phyloP scores from a whole-genome alignment of 2,329 filamentous ascomycete species.

The Verticillium alfalfae region DNA sequence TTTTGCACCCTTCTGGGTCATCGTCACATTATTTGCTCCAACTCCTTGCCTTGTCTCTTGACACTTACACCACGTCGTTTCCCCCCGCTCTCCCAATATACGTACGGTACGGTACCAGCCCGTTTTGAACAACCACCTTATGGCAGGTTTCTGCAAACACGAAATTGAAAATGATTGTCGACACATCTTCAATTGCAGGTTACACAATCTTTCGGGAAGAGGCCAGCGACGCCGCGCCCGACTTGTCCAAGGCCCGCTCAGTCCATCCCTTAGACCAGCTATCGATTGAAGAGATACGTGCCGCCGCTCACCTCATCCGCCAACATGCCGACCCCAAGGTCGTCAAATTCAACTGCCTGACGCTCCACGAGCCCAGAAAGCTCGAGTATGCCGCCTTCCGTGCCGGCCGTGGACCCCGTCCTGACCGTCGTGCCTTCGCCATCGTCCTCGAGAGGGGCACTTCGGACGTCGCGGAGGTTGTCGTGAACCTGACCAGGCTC shows the following conservation, averaged over 20 bases:
- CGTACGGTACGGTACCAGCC: not conserved
- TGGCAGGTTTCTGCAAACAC: constrained; percentile 4
- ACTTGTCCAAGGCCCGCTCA: constrained; percentile 21
- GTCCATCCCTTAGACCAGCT: constrained; percentile 43
- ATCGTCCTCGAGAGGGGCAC: constrained; percentile 38
- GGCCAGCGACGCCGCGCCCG: constrained; percentile 27
- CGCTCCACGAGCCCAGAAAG: constrained; percentile 11
- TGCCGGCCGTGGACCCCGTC: constrained; percentile 22
- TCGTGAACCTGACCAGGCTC: constrained; percentile 18
- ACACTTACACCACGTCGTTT: not conserved
- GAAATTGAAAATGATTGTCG: constrained; percentile 30
- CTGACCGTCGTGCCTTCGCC: constrained; percentile 43
- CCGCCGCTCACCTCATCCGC: constrained; percentile 18
- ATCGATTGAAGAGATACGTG: constrained; percentile 46
- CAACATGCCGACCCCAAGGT: constrained; percentile 17
- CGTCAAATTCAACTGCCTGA: constrained; percentile 19
- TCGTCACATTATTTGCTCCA: not conserved
- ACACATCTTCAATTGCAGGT: constrained; percentile 36
- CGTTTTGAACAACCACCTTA: constrained; percentile 1
- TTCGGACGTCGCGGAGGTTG: constrained; percentile 23
- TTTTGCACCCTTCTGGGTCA: not conserved
- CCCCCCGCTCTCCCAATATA: not conserved
- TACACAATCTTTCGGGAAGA: constrained; percentile 40
- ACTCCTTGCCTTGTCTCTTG: not conserved
- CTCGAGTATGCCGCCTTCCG: constrained; percentile 17